These are phyloP conservation scores for Hemileia vastatrix DNA, from an alignment of 1,284 basidiomycete species.

Conservation along the genomic window DNA sequence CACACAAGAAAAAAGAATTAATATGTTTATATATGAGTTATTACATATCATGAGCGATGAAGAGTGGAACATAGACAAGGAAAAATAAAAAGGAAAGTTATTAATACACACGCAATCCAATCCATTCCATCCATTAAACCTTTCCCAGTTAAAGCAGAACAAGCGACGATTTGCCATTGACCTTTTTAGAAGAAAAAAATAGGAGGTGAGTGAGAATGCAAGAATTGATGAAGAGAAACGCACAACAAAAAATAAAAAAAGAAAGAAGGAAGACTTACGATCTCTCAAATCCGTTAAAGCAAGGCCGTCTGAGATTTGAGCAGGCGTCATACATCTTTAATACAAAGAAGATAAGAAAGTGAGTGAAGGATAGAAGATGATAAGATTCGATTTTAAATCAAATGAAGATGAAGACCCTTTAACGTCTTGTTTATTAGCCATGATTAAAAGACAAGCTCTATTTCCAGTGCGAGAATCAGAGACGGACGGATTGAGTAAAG, in stretches of 20 bases:
- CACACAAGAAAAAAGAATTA: too few species aligned
- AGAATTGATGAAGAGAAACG: too few species aligned
- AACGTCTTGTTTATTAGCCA: conserved; percentile 52
- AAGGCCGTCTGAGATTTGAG: conserved; percentile 49
- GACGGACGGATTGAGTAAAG: conserved; percentile 22
- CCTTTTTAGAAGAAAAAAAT: conserved; percentile 16
- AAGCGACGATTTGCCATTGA: conserved; percentile 52
- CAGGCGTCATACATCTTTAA: conserved; percentile 42
- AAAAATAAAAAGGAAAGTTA: too few species aligned
- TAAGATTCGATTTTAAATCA: neutral
- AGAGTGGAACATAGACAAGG: too few species aligned
- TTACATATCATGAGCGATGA: too few species aligned
- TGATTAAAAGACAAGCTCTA: conserved; percentile 47
- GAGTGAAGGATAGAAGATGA: neutral
- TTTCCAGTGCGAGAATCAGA: conserved; percentile 38
- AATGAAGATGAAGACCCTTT: conserved; percentile 25
- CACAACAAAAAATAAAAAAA: too few species aligned
- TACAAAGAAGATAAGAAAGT: neutral
- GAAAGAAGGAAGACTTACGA: conserved; percentile 25
- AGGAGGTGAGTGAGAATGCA: neutral
- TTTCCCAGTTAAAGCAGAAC: conserved; percentile 47
- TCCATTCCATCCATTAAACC: conserved; percentile 27
- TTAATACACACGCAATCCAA: conserved; percentile 21
- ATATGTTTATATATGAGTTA: too few species aligned
- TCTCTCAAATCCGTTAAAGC: conserved; percentile 48